Percentiles rank a stretch among this genome's conserved stretches.
Conservation (phyloP, 768 basidiomycete genomes). For the Termitomyces sp. region DNA sequence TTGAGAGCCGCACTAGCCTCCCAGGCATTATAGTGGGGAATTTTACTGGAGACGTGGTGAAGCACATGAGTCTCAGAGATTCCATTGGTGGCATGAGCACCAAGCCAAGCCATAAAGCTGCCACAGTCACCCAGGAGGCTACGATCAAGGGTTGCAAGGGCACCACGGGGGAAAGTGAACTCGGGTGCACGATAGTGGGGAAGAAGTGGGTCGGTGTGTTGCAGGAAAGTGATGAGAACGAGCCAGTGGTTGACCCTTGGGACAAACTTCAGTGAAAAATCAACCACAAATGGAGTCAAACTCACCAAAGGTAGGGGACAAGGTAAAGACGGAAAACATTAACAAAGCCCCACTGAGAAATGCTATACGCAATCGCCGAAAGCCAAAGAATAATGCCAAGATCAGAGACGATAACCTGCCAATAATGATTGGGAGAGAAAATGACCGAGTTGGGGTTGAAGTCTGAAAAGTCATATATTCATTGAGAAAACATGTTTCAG, state of each 20-base stretch:
- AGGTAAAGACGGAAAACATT: conserved; percentile 77
- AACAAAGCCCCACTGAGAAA: conserved; percentile 57
- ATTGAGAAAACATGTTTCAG: not conserved
- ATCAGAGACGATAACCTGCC: conserved; percentile 77
- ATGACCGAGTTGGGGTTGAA: conserved; percentile 75
- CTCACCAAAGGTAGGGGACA: conserved; percentile 81
- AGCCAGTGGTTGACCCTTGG: conserved; percentile 88
- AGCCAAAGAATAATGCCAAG: conserved; percentile 77
- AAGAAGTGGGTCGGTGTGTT: conserved; percentile 94
- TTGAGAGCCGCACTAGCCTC: conserved; percentile 86
- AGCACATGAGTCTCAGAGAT: conserved; percentile 92
- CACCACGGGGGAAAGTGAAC: conserved; percentile 93
- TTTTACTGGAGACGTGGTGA: conserved; percentile 92
- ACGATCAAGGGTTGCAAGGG: conserved; percentile 87
- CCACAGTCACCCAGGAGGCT: conserved; percentile 75
- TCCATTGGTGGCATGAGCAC: conserved; percentile 80
- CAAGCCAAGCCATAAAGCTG: conserved; percentile 77
- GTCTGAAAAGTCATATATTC: conserved; percentile 31
- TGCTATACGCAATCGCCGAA: conserved; percentile 46
- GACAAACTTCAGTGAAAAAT: not conserved
- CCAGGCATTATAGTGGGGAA: conserved; percentile 95
- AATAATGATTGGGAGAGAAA: conserved; percentile 77
- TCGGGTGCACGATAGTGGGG: conserved; percentile 88
- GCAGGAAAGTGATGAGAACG: conserved; percentile 93
- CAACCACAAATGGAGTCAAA: not conserved